Evolutionary conservation across 331 rosid species (phyloP), one percentile per base, ranked within the genome.

Genomic region (Quercus phellos): DNA sequence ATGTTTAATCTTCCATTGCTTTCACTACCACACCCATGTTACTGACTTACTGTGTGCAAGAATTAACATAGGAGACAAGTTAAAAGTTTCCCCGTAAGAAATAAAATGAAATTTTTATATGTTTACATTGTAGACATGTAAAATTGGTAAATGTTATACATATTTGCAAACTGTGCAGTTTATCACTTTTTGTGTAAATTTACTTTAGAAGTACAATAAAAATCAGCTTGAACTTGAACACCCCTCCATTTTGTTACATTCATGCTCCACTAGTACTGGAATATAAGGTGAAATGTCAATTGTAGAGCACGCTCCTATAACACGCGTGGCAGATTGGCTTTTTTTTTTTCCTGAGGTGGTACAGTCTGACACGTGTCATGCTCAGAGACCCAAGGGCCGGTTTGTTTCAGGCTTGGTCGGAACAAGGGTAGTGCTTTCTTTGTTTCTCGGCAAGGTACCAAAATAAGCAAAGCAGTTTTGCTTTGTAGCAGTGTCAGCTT

Each of bases 351-450:
- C 26, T 16, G 18, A 78, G 75, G 74, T 56, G 55, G 70, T 61
- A 58, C 77, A 73, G 50, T 12, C 14, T 13, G 88, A 79, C 84
- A 79, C 80, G 80, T 85, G 84, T 75, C 84, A 77, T 46, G 26
- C 18, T 8, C 19, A 21, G 74, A 26, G 70, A 29, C 6, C 50
- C 58, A 51, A 81, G 80, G 70, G 71, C 70, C 53, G 53, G 59
- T 46, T 53, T 50, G 46, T 61, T 61, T 34, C 72, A 59, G 82
- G 24, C 38, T 30, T 72, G 85, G 85, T 80, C 78, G 79, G 85
- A 81, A 30, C 76, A 54, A 68, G 27, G 51, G 50, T 58, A 73
- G 42, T 35, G 42, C 42, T 35, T 35, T 0, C 43, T 32, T 72
- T 34, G 64, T 77, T 68, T 32, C 53, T 8, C 24, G 16, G 70